A percentile compares a stretch with the other conserved stretches of the same genome.
phyloP scores from a whole-genome alignment of 108 stramenopile genomes.

The Skeletonema menzelii region DNA sequence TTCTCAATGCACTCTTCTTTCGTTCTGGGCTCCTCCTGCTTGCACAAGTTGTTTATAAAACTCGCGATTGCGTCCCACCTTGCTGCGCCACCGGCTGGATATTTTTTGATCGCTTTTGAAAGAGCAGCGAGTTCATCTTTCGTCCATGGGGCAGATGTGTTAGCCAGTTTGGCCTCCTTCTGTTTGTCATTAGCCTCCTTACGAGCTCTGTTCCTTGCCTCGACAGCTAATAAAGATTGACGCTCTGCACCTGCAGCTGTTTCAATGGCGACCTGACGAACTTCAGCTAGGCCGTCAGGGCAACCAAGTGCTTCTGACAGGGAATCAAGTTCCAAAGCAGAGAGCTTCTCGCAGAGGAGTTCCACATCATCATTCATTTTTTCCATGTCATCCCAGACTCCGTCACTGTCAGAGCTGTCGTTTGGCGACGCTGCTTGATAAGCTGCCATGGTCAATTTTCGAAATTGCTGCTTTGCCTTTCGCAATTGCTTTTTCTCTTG shows the following conservation, averaged over 20 bases:
- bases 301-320: constrained; percentile 42
- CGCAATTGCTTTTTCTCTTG: constrained; percentile 83
- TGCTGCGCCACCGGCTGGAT: constrained; percentile 90
- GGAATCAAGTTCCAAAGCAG: constrained; percentile 26
- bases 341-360: constrained; percentile 48
- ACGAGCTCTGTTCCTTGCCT: constrained; percentile 31
- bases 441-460: constrained; percentile 53
- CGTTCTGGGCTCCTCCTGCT: constrained; percentile 72
- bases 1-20: constrained; percentile 96
- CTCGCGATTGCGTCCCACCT: constrained; percentile 94
- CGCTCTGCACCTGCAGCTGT: constrained; percentile 35
- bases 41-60: constrained; percentile 87
- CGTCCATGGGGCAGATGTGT: constrained; percentile 75
- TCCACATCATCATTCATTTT: constrained; percentile 69
- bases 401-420: constrained; percentile 47
- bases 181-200: constrained; percentile 41
- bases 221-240: constrained; percentile 34
- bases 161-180: constrained; percentile 43
- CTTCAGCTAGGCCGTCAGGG: constrained; percentile 31
- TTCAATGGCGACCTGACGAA: constrained; percentile 31
- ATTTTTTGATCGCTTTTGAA: constrained; percentile 94
- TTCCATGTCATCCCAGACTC: constrained; percentile 49
- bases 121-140: constrained; percentile 90
- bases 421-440: constrained; percentile 46
- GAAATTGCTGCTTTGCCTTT: constrained; percentile 73